phyloP scores from a whole-genome alignment of 1,139 yeast species.

The Hansenula lynferdii region DNA sequence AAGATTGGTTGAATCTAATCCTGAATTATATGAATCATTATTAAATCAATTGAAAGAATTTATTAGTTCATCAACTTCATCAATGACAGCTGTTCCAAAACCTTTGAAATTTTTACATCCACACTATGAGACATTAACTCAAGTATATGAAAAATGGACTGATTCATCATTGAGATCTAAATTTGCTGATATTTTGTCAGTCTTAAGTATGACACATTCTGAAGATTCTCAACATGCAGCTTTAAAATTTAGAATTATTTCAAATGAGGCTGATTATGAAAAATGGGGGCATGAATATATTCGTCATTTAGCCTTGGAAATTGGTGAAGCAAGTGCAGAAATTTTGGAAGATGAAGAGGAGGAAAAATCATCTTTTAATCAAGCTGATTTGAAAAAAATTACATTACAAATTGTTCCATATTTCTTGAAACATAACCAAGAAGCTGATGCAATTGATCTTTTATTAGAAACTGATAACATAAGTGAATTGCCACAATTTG shows the following conservation, averaged over 20 bases:
- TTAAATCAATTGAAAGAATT: constrained; percentile 66
- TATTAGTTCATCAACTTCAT: constrained; percentile 90
- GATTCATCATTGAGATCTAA: constrained; percentile 34
- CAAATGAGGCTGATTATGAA: constrained; percentile 58
- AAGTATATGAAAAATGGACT: constrained; percentile 66
- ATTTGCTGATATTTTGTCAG: constrained; percentile 85
- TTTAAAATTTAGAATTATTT: constrained; percentile 71
- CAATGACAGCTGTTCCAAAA: constrained; percentile 99
- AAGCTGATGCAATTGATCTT: constrained; percentile 96
- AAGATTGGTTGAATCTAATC: constrained; percentile 52
- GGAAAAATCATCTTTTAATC: constrained; percentile 28
- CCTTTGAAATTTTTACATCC: constrained; percentile 95
- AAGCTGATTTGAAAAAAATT: constrained; percentile 50
- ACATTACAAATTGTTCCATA: constrained; percentile 82
- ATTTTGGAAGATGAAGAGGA: constrained; percentile 50
- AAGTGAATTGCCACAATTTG: constrained; percentile 76
- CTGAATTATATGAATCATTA: constrained; percentile 49
- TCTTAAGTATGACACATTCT: constrained; percentile 91
- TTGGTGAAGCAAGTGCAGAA: constrained; percentile 80
- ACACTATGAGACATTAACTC: constrained; percentile 63
- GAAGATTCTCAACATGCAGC: constrained; percentile 81
- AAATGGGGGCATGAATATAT: constrained; percentile 99
- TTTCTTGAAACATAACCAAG: constrained; percentile 93
- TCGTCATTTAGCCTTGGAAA: constrained; percentile 91
- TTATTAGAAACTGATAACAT: constrained; percentile 84